Conservation (phyloP, 345 rosid genomes). For the Lumnitzera racemosa region DNA sequence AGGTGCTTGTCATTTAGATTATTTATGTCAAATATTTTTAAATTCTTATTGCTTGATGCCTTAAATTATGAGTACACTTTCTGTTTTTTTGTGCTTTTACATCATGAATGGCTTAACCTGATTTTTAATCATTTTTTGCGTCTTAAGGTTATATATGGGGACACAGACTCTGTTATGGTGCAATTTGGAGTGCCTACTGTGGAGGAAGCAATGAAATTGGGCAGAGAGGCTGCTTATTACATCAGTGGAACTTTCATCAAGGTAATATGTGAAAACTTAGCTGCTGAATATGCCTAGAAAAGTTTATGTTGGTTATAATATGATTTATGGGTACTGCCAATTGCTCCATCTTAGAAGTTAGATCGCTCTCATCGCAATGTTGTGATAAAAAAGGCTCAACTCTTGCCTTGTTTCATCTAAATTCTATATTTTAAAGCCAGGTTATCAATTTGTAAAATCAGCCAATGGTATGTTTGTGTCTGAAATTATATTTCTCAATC, state of each 20-base stretch:
- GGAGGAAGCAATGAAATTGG: constrained; percentile 78
- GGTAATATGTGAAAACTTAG: constrained; percentile 27
- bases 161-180: constrained; percentile 99
- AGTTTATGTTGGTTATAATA: not conserved
- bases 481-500: too few relatives aligned
- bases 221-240: constrained; percentile 90
- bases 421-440: too few relatives aligned
- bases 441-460: too few relatives aligned
- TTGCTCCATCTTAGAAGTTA: too few relatives aligned
- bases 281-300: not conserved
- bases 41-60: too few relatives aligned
- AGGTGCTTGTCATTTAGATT: not conserved
- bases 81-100: not conserved
- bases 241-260: constrained; percentile 80
- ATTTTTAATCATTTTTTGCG: constrained; percentile 5
- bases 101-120: not conserved
- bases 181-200: constrained; percentile 85
- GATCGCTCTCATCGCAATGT: too few relatives aligned
- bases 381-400: too few relatives aligned
- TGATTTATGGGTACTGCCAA: too few relatives aligned
- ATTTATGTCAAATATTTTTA: not conserved
- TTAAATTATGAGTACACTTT: too few relatives aligned
- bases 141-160: constrained; percentile 90
- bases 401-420: too few relatives aligned
- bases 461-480: too few relatives aligned